A percentile compares a stretch with the other conserved stretches of the same genome.
Conservation (phyloP, 2,329 filamentous ascomycete species). For the Phoma sp. region DNA sequence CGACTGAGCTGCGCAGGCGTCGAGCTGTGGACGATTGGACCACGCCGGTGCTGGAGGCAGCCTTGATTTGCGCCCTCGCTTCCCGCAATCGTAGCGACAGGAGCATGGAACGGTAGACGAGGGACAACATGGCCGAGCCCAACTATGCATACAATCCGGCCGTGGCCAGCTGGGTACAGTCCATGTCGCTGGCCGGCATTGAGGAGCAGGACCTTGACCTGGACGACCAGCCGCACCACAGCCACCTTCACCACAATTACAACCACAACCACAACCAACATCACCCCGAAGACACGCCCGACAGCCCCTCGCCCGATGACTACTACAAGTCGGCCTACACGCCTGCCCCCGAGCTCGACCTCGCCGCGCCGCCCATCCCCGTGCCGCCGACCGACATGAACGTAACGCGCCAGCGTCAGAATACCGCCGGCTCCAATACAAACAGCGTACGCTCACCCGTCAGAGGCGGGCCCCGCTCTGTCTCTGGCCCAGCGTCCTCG, state of each 20-base stretch:
- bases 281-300: constrained; percentile 24
- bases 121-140: constrained; percentile 39
- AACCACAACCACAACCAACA: not conserved
- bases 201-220: constrained; percentile 12
- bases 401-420: constrained; percentile 36
- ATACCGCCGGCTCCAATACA: constrained; percentile 22
- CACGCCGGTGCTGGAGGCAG: constrained; percentile 20
- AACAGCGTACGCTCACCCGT: constrained; percentile 32
- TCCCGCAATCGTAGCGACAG: constrained; percentile 22
- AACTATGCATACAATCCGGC: constrained; percentile 41
- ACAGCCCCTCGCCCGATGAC: constrained; percentile 35
- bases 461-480: constrained; percentile 35
- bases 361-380: constrained; percentile 15
- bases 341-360: constrained; percentile 17
- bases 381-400: constrained; percentile 23
- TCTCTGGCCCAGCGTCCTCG: constrained; percentile 39
- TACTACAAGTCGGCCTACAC: constrained; percentile 38
- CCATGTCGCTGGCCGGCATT: constrained; percentile 37
- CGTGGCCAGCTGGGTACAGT: constrained; percentile 45
- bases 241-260: not conserved
- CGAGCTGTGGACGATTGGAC: constrained; percentile 11
- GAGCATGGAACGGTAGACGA: constrained; percentile 36
- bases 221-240: not conserved
- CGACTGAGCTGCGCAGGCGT: constrained; percentile 2
- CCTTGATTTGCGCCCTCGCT: constrained; percentile 38